Evolutionary conservation across 768 basidiomycete genomes (phyloP), one percentile per base, ranked within the genome.

Genomic region (Phlebiopsis flavidoalba): DNA sequence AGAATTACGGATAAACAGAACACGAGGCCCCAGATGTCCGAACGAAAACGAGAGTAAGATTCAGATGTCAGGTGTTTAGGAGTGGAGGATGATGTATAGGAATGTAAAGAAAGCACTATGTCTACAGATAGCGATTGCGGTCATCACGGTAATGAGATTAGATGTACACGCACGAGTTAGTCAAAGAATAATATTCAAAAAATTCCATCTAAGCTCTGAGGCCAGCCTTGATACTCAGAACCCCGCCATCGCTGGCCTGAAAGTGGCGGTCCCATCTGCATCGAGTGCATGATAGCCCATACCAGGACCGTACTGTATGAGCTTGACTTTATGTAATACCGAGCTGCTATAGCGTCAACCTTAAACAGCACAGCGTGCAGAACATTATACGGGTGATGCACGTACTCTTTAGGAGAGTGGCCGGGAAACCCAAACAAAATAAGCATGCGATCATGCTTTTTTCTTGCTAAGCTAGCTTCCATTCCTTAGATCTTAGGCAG

Each of bases 371-470:
- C 1, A n/a, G 46, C 33, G 45, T 3, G 8, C 12, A 65, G n/a
- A n/a, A n/a, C n/a, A n/a, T n/a, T n/a, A 7, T 24, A 4, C 2
- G 7, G 45, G n/a, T 0, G 19, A 46, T 21, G 24, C 10, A 84
- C 90, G 76, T 66, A 93, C 91, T 73, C 61, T n/a, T n/a, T n/a
- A n/a, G n/a, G 93, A 72, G 8, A 94, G 77, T n/a, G 67, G 93
- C 90, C 17, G 91, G 91, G 66, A n/a, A n/a, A 94, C 78, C 91
- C 91, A 94, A 94, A 94, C 46, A 88, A 69, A 37, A 91, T 68
- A 50, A 94, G 81, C 91, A 94, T 94, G 46, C 85, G 86, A 70
- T 94, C 91, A 73, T 88, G 90, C 92, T 67, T 84, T 76, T 92
- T 91, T n/a, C n/a, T 76, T 87, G 85, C 52, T 71, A n/a, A n/a